Base-by-base conservation (phyloP, 805 yeast species). In the Wickerhamiella sergipiensis region DNA sequence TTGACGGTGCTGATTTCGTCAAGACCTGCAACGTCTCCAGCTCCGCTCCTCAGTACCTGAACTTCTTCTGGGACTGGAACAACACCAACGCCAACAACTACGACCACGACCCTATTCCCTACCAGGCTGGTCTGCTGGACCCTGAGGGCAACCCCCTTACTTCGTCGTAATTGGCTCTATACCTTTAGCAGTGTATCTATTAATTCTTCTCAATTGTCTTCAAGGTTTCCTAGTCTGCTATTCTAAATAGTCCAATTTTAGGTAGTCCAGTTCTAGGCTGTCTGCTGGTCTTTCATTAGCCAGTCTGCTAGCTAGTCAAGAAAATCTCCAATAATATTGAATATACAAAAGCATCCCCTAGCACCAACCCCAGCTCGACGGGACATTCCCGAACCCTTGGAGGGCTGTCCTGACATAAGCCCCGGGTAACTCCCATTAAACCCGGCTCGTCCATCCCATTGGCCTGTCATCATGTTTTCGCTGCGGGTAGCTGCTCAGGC, bases 61-160 rank as follows among this genome's bases (percentile, higher is more conserved):
- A 49, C 31, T 57, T 60, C 51, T 58, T 55, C 53, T 45, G 47
- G 47, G 24, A 45, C 56, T 53, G 59, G 57, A 55, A 54, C 51
- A 43, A 18, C 39, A 55, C 57, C 45, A 54, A 45, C 47, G 48
- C 38, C 19, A 46, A 40, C 33, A 51, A 58, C 51, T 38, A 48
- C 38, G 47, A 44, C 46, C 46, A 39, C 45, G 45, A 38, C 39
- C 43, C 48, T 12, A 48, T 52, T 12, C 59, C 59, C 7, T 53
- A 43, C 49, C 50, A 51, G 48, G 57, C 50, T n/a, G 38, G 38
- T 18, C 17, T 17, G n/a, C 17, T 45, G 26, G 39, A 19, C 18
- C 6, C 47, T 12, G 24, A 45, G 13, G 47, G 47, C 36, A n/a
- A 45, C 24, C 47, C 33, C 33, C 33, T 29, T 8, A 29, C 33